Evolutionary conservation across 164 flowering plant genomes (phyloP), one percentile per base, ranked within the genome.

Genomic region (Sextonia rubra): DNA sequence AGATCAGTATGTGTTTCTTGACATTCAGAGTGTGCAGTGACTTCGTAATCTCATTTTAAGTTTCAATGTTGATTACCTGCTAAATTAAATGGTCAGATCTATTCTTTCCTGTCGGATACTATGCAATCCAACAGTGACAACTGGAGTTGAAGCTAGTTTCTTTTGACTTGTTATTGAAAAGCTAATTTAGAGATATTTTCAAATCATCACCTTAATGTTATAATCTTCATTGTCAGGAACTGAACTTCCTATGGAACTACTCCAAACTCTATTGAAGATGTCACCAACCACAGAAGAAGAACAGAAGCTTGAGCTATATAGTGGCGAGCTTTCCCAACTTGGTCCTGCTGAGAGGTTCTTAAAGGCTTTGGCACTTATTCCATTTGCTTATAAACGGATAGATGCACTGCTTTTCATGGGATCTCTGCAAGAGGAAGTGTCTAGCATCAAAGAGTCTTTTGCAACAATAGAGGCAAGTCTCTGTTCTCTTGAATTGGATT

Each of bases 281-380:
- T 88, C 89, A 75, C 98, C 98, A 25, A 88, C 94, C 47, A 25
- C 82, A 29, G 97, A 90, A 49, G 98, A 94, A 82, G 98, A 92
- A 84, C 72, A 87, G 74, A 91, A 90, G 84, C 92, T 91, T 63
- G 85, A 92, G 74, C 76, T 85, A 61, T 94, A 76, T 76, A 78
- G 58, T 77, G 98, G 96, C 29, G 90, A 89, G 11, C 74, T 83
- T 76, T 85, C 98, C 73, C 89, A 76, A 75, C 90, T 94, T 77
- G 92, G 97, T 18, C 86, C 88, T 29, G 96, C 97, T 26, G 98
- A 94, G 66, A 83, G 94, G 69, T 94, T 94, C 79, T 77, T 94
- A 12, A 94, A 92, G 81, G 81, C 81, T 18, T 78, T 94, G 81
- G 86, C 90, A 49, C 87, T 87, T 58, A 86, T 91, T 71, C 98